Evolutionary conservation across 768 basidiomycete species (phyloP), one percentile per base, ranked within the genome.

Genomic region (Roridomyces roridus): DNA sequence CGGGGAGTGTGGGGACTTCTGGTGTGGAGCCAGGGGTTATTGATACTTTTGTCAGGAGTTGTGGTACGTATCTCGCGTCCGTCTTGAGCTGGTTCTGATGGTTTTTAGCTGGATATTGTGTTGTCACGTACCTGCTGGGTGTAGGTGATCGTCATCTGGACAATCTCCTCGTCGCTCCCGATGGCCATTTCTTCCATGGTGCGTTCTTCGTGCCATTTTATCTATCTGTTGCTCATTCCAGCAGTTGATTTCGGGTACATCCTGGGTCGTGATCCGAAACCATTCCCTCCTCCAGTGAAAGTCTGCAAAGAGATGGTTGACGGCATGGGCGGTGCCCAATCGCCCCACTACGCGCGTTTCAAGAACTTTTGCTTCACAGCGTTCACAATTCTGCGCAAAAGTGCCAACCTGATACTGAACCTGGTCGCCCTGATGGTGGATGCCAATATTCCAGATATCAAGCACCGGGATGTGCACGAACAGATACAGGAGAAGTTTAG

Each of bases 241-340:
- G 21, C 68, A 96, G 97, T 98, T 59, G 97, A 98, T 70, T 99
- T 98, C 67, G 96, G 97, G 2, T 99, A 98, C 72, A 98, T 98
- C 65, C 83, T 98, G 14, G 97, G 97, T 3, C 88, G 95, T 3
- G 97, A 98, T 69, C 97, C 97, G 0, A 98, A 99, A 67, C 94
- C 95, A 0, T 96, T 96, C 69, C 96, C 97, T 2, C 97, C 97
- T 6, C 92, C 95, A 12, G 96, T 98, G 63, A 99, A 99, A 71
- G 92, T 99, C 36, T 98, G 96, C 74, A 96, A 96, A 68, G 97
- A 98, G 70, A 99, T 98, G 97, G 94, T 98, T 0, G 97, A 99
- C 69, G 96, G 92, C 11, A 96, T 99, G 95, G 97, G 97, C n/a
- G 96, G 97, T 11, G 88, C 92, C 1, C 86, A 91, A 66, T 96